Base-by-base conservation (phyloP, 202 grass and related monocot genomes). In the Elaeis oleifera region DNA sequence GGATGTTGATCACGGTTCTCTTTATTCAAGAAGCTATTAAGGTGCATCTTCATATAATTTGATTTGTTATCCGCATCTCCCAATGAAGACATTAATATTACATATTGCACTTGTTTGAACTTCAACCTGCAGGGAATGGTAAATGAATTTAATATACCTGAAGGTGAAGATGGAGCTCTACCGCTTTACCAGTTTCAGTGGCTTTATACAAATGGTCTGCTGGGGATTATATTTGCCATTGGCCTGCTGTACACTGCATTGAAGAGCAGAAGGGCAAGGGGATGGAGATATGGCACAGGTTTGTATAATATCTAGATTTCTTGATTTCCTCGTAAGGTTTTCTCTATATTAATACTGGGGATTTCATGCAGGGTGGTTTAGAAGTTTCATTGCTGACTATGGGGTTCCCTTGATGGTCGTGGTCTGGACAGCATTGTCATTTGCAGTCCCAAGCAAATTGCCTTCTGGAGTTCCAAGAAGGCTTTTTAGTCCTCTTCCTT, bases 21-120 rank as follows among this genome's bases (percentile, higher is more conserved):
- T 97, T 97, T 68, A 51, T 91, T 62, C 92, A 91, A 86, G 20
- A 97, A 79, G 84, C 92, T 59, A 84, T 97, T 59, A 97, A 83
- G 74, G 92, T 96, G 52, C 25, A 51, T 49, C 11, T 9, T 44
- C 2, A 44, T 44, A 44, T 13, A 44, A 44, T 44, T 14, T 44
- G 36, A 44, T 44, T 44, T 13, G 36, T 3, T 44, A 53, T 5
- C 52, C 17, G 51, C 53, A 44, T 25, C 18, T 51, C 1, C 6
- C 14, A 7, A 4, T 27, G 4, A 51, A 65, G 50, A 29, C 58
- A 18, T 3, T 0, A 9, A 14, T 0, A 6, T 60, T 67, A 6
- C 61, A 18, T 3, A 20, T 23, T 18, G 11, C 50, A 50, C 2
- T 15, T 23, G 9, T 22, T 22, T 31, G 49, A 76, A 53, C 51